Base-by-base conservation (phyloP, 1,139 yeast genomes). In the Pichia sp. region DNA sequence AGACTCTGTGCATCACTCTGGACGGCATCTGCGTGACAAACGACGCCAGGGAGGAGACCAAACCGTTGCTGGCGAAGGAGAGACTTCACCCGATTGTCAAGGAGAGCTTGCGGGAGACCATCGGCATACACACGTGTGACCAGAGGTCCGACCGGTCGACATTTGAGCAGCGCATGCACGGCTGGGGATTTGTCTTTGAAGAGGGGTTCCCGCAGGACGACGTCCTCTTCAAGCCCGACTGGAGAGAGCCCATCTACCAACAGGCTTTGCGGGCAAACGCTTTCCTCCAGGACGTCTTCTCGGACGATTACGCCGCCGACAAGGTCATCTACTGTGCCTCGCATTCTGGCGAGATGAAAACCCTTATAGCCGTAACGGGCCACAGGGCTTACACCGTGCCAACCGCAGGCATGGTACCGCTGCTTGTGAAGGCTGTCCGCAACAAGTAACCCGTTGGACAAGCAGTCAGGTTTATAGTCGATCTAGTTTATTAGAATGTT, bases 81-180 rank as follows among this genome's bases (percentile, higher is more conserved):
- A 52, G 59, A 37, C 66, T 69, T 3, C 59, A 46, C 19, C 81
- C 80, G 4, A 51, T 74, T 13, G 73, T 81, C 21, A 67, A 70
- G 46, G 93, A 86, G 53, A 73, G 75, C 42, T 60, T 85, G 5
- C 71, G 95, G 49, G 95, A 86, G 64, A 82, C 84, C 0, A 74
- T 82, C 26, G 93, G 93, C 1, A 71, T 70, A 16, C 87, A 86
- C 63, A 68, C 82, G 2, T 86, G 95, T 64, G 90, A 86, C 65
- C 74, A 78, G 63, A 68, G 93, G 50, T 70, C 78, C 2, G 58
- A 74, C 2, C 73, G 71, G 55, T 53, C 71, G 0, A 69, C 68
- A 41, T 74, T 79, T 25, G 58, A 58, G 8, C 63, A 69, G 22
- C 64, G 80, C 41, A 73, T 75, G 50, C 63, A 55, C 51, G 57